Evolutionary conservation across 176 grass and related monocot species (phyloP), one percentile per base, ranked within the genome.

Genomic region (Thalia dealbata): DNA sequence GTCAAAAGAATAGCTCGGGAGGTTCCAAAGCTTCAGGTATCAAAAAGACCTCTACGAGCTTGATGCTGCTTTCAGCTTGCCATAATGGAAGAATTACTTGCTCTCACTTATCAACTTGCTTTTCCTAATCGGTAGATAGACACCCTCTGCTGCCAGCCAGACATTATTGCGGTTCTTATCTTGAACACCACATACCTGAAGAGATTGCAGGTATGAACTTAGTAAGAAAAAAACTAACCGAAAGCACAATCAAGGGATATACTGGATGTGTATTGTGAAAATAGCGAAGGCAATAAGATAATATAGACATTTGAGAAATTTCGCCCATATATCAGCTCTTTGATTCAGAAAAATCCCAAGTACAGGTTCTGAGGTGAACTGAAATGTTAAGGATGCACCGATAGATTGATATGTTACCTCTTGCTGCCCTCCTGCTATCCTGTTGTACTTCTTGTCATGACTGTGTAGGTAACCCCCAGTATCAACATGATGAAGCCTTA

Each of bases 391-490:
- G 6, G 54, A 22, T 7, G 18, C 21, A 19, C 19, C 27, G 6
- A 10, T n/a, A 27, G 70, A 24, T 72, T 19, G 52, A 19, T 52
- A 32, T 21, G 51, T 55, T 55, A 92, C 86, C 86, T 88, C 90
- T 84, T 92, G 90, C 78, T 92, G 90, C 22, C 86, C 90, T 67
- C 90, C 86, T 63, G 83, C 90, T 79, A 92, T 87, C 41, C 83
- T 84, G 56, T 78, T 86, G 78, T 86, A 92, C 73, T 92, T 92
- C 78, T 86, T 88, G 81, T 84, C 82, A 82, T 92, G 90, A 68
- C 90, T 92, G 73, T 92, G 86, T 48, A 92, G 75, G 76, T 86
- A 92, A 29, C 90, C 90, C 61, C 81, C 80, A 16, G 90, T 86
- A 56, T 92, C 90, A 74, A 92, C n/a, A 73, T 92, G 90, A 24